phyloP scores from a whole-genome alignment of 768 basidiomycete species.

The Kwoniella botswanensis region DNA sequence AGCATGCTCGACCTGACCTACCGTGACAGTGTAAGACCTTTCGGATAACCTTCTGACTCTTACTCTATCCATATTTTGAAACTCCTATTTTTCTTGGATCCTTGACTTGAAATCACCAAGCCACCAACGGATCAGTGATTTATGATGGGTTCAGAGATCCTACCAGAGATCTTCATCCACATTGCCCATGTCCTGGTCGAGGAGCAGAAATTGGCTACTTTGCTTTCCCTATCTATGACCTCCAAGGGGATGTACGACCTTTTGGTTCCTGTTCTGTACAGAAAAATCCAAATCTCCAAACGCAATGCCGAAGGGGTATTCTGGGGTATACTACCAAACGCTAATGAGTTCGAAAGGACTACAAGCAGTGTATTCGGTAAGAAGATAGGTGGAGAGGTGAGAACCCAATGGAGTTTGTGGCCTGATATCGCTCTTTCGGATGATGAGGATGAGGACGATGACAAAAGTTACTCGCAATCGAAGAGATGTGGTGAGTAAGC shows the following conservation, averaged over 20 bases:
- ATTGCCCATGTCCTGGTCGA: not conserved
- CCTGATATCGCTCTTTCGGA: conserved; percentile 2
- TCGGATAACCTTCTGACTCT: not conserved
- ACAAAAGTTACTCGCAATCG: not conserved
- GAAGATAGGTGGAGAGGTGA: not conserved
- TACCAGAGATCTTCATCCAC: conserved; percentile 10
- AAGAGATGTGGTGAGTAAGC: not conserved
- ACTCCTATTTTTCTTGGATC: not conserved
- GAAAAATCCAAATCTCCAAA: not conserved
- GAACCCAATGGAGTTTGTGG: conserved; percentile 3
- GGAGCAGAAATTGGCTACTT: not conserved
- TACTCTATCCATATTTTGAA: not conserved
- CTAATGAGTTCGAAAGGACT: not conserved
- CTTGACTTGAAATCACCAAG: not conserved
- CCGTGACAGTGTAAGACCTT: not conserved
- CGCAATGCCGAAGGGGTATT: not conserved
- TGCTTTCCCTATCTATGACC: not conserved
- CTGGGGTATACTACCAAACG: not conserved
- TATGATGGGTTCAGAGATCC: not conserved
- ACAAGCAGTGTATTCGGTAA: not conserved
- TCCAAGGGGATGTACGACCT: not conserved
- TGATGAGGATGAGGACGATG: not conserved
- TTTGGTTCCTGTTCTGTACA: not conserved
- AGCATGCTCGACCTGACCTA: not conserved
- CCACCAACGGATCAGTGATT: not conserved